These are phyloP conservation scores for Peltaster fructicola DNA, from an alignment of 2,329 filamentous ascomycete genomes.

Conservation along the genomic window DNA sequence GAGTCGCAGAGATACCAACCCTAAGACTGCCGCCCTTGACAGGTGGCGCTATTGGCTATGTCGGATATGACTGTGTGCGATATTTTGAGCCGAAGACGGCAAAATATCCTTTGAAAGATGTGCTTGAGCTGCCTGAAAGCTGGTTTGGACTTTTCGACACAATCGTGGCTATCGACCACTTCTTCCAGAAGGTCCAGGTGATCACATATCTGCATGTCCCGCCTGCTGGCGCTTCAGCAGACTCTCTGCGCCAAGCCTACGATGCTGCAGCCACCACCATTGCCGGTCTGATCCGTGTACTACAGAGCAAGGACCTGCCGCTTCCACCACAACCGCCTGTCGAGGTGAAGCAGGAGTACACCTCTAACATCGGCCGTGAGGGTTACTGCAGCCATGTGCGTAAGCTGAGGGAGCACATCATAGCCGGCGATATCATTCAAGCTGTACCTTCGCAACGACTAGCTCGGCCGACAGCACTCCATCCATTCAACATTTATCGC, in stretches of 20 bases:
- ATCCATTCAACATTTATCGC: slow-evolving; percentile 96
- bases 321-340: slow-evolving; percentile 49
- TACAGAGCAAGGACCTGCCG: slow-evolving; percentile 61
- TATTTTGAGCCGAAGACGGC: slow-evolving; percentile 98
- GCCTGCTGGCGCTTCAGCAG: slow-evolving; percentile 17
- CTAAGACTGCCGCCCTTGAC: slow-evolving; percentile 71
- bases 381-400: slow-evolving; percentile 89
- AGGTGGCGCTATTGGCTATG: slow-evolving; percentile 87
- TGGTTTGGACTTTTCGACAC: slow-evolving; percentile 96
- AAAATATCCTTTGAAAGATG: slow-evolving; percentile 61
- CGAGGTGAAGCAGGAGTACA: slow-evolving; percentile 56
- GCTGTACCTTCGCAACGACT: slow-evolving; percentile 90
- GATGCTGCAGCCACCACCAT: slow-evolving; percentile 47
- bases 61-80: slow-evolving; percentile 90
- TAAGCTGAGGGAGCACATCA: slow-evolving; percentile 75
- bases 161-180: slow-evolving; percentile 84
- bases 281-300: slow-evolving; percentile 47
- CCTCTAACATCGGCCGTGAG: slow-evolving; percentile 72
- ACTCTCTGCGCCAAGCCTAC: slow-evolving; percentile 51
- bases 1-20: slow-evolving; percentile 68
- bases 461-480: slow-evolving; percentile 70
- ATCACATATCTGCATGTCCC: slow-evolving; percentile 71
- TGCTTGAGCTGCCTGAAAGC: slow-evolving; percentile 77
- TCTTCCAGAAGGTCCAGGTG: slow-evolving; percentile 82
- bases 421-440: slow-evolving; percentile 88